phyloP scores from a whole-genome alignment of 805 yeast genomes.

The Wickerhamiella nectarea region DNA sequence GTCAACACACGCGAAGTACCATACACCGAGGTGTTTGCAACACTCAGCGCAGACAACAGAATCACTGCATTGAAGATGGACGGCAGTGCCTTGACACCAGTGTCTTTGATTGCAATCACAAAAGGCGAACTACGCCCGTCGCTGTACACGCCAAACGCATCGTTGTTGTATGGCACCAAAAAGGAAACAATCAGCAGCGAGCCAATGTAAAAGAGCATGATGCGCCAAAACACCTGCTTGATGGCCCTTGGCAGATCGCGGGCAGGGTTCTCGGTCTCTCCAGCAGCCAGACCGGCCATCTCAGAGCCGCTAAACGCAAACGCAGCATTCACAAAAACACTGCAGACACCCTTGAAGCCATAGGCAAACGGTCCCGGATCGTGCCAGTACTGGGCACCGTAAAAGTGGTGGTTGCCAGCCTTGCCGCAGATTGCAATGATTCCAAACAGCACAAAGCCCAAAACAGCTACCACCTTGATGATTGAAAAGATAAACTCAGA shows the following conservation, averaged over 20 bases:
- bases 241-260: slow-evolving; percentile 54
- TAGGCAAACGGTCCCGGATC: slow-evolving; percentile 41
- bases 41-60: slow-evolving; percentile 49
- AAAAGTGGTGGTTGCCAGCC: slow-evolving; percentile 39
- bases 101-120: slow-evolving; percentile 51
- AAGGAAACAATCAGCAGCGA: slow-evolving; percentile 44
- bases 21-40: slow-evolving; percentile 54
- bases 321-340: slow-evolving; percentile 58
- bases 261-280: slow-evolving; percentile 58
- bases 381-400: slow-evolving; percentile 35
- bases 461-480: slow-evolving; percentile 39
- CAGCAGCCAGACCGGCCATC: slow-evolving; percentile 57
- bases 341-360: slow-evolving; percentile 49
- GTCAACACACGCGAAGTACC: slow-evolving; percentile 55
- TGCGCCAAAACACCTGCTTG: slow-evolving; percentile 71
- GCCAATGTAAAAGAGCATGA: slow-evolving; percentile 50
- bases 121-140: slow-evolving; percentile 57
- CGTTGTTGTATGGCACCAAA: slow-evolving; percentile 48
- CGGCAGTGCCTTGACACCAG: slow-evolving; percentile 51
- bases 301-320: slow-evolving; percentile 67
- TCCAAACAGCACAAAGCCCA: slow-evolving; percentile 42
- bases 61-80: slow-evolving; percentile 57
- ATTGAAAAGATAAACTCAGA: slow-evolving; percentile 43
- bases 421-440: slow-evolving; percentile 43
- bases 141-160: slow-evolving; percentile 35